A percentile compares a stretch with the other conserved stretches of the same genome.
Conservation (phyloP, 228 moss, liverwort and hornwort genomes). For the Sphagnum fallax region DNA sequence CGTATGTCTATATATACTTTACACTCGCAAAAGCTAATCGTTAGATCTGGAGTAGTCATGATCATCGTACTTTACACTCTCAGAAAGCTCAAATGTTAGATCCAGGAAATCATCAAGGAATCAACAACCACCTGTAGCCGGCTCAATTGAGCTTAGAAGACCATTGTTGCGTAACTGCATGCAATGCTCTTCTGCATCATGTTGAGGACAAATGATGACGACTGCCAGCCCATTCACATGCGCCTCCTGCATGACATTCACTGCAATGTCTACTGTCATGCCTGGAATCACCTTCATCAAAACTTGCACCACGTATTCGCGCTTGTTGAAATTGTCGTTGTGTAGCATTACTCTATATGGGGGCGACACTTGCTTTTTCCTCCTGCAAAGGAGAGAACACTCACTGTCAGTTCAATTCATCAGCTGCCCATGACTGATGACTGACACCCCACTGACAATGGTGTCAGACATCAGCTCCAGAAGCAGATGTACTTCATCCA, state of each 20-base stretch:
- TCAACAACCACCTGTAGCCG: slow-evolving; percentile 51
- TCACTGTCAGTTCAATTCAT: neutral
- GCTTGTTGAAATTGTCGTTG: slow-evolving; percentile 81
- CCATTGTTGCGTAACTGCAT: slow-evolving; percentile 70
- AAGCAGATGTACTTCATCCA: neutral
- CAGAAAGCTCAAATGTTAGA: too few species aligned
- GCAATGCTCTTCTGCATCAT: slow-evolving; percentile 84
- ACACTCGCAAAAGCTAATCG: too few species aligned
- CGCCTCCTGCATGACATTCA: slow-evolving; percentile 85
- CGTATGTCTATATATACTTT: too few species aligned
- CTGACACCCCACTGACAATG: neutral
- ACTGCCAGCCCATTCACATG: slow-evolving; percentile 81
- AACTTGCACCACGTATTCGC: slow-evolving; percentile 79
- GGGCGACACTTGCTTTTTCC: slow-evolving; percentile 68
- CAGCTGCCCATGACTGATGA: neutral
- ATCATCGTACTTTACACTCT: too few species aligned
- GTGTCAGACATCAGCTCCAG: neutral
- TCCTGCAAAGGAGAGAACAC: slow-evolving; percentile 22
- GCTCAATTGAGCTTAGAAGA: slow-evolving; percentile 70
- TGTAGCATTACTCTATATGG: slow-evolving; percentile 89
- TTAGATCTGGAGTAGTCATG: too few species aligned
- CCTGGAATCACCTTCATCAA: slow-evolving; percentile 88
- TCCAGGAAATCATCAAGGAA: too few species aligned
- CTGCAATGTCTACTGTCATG: slow-evolving; percentile 87
- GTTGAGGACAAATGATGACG: slow-evolving; percentile 69